Evolutionary conservation across 805 yeast genomes (phyloP).

Genomic region (Metschnikowia hibisci): DNA sequence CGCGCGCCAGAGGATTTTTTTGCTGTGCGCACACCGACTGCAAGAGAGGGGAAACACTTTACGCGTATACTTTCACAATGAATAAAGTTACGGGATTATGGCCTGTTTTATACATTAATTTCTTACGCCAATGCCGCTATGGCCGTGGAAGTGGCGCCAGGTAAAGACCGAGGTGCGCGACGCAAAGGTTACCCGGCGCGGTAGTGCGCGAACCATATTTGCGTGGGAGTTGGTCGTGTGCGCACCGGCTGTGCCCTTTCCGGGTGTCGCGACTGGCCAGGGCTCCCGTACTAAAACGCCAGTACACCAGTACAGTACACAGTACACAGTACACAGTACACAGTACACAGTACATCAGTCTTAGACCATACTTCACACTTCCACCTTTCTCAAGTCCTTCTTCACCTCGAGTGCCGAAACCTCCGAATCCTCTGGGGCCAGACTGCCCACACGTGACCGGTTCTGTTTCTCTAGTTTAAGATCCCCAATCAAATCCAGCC

Average conservation of each 20-base stretch:
- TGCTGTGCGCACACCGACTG: slow-evolving; percentile 8
- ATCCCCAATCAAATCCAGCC: slow-evolving; percentile 37
- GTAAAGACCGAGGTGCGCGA: background rate
- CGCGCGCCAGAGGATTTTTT: slow-evolving; percentile 18
- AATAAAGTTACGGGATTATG: too few species aligned
- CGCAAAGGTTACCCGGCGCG: slow-evolving; percentile 4
- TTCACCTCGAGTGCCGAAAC: slow-evolving; percentile 12
- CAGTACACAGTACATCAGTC: too few species aligned
- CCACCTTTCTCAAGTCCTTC: slow-evolving; percentile 7
- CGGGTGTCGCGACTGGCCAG: background rate
- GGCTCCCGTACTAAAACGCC: too few species aligned
- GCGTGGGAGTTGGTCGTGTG: background rate
- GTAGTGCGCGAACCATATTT: background rate
- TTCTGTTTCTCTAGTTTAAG: slow-evolving; percentile 31
- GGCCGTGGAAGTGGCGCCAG: background rate
- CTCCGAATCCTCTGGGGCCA: slow-evolving; percentile 15
- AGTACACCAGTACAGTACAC: too few species aligned
- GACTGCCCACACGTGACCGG: slow-evolving; percentile 14
- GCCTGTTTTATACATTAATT: too few species aligned
- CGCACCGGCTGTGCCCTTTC: background rate
- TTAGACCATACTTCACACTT: slow-evolving; percentile 4
- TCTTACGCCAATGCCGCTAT: too few species aligned
- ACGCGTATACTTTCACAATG: too few species aligned
- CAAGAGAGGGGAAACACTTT: background rate
- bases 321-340: too few species aligned